phyloP scores from a whole-genome alignment of 345 rosid species.

The Abelmoschus esculentus region DNA sequence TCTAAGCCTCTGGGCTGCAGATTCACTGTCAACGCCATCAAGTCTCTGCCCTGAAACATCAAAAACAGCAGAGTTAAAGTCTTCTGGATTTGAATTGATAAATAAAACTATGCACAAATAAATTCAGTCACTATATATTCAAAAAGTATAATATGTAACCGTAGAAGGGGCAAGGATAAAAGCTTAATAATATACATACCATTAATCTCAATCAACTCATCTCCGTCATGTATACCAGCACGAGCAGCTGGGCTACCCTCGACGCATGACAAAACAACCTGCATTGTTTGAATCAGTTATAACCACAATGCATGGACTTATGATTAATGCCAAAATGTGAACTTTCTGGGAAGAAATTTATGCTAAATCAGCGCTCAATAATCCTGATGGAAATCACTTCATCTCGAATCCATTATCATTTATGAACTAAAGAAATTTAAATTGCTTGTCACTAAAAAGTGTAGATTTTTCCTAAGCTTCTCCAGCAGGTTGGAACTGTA shows the following conservation, averaged over 20 bases:
- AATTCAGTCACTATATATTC: neutral
- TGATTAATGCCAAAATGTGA: neutral
- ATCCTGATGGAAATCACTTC: neutral
- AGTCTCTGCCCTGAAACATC: slow-evolving; percentile 55
- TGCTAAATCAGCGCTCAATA: neutral
- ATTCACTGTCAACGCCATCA: slow-evolving; percentile 64
- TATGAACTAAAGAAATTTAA: neutral
- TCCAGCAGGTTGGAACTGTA: neutral
- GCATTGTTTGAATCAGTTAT: slow-evolving; percentile 18
- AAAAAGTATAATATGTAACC: neutral
- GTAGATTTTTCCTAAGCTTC: neutral
- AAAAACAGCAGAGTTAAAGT: slow-evolving; percentile 3
- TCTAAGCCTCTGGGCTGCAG: slow-evolving; percentile 81
- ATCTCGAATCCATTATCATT: neutral
- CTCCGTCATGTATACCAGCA: slow-evolving; percentile 80
- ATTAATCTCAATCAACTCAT: slow-evolving; percentile 77
- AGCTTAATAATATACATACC: slow-evolving; percentile 34
- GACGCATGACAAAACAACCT: slow-evolving; percentile 77
- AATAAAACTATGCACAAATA: neutral
- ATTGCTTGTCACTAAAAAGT: neutral
- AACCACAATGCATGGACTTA: neutral
- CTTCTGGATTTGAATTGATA: neutral
- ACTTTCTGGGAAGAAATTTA: neutral
- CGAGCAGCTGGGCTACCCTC: slow-evolving; percentile 90
- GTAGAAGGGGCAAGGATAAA: neutral